These are phyloP conservation scores for Aurifilum marmelostoma DNA, from an alignment of 2,329 filamentous ascomycete genomes.

Conservation along the genomic window DNA sequence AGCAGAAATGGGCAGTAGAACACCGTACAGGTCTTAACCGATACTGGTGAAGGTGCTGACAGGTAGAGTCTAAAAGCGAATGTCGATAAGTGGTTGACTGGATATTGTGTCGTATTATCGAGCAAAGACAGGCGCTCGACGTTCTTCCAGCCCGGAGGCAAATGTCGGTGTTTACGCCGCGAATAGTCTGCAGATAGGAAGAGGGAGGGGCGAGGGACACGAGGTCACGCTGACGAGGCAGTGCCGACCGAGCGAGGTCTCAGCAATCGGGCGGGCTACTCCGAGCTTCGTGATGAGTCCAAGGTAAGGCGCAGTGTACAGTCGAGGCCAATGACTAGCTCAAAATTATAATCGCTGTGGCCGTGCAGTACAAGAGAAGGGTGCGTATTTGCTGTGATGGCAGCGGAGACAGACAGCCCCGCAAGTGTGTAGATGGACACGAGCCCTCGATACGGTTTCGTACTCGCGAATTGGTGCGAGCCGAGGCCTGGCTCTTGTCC, in stretches of 20 bases:
- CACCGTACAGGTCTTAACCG: slow-evolving; percentile 2
- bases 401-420: neutral
- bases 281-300: neutral
- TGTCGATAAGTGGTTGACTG: slow-evolving; percentile 17
- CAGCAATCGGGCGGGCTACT: neutral
- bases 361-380: neutral
- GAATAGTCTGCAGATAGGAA: neutral
- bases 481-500: neutral
- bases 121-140: neutral
- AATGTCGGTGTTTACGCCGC: neutral
- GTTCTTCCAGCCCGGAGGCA: neutral
- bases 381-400: neutral
- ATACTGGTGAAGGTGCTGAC: neutral
- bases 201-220: neutral
- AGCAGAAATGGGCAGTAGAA: neutral
- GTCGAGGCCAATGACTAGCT: neutral
- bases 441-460: neutral
- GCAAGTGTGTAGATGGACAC: slow-evolving; percentile 2
- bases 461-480: neutral
- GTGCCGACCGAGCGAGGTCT: neutral
- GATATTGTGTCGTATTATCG: neutral
- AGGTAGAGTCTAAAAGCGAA: slow-evolving; percentile 17
- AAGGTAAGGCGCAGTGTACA: slow-evolving; percentile 1
- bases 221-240: neutral
- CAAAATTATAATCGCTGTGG: neutral